Conservation (phyloP, 805 yeast species). For the Torulaspora maleeae region DNA sequence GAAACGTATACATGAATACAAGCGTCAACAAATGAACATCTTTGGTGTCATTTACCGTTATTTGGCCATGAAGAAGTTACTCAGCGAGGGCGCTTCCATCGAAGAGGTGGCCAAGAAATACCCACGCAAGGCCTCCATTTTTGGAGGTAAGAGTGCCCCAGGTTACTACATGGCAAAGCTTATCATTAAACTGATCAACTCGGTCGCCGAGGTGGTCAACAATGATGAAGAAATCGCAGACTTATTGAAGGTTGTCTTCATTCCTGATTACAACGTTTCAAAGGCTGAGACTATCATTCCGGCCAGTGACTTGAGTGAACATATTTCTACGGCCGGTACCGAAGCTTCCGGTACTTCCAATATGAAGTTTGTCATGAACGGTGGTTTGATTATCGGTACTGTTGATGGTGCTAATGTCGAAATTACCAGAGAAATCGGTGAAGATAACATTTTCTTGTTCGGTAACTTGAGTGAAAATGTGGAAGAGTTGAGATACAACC, state of each 20-base stretch:
- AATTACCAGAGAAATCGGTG: conserved; percentile 89
- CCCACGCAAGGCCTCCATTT: conserved; percentile 70
- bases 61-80: conserved; percentile 57
- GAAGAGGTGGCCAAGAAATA: conserved; percentile 56
- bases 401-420: conserved; percentile 97
- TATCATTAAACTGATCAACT: conserved; percentile 77
- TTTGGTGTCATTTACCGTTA: conserved; percentile 86
- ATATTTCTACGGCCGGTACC: conserved; percentile 95
- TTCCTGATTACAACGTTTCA: conserved; percentile 90
- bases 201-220: conserved; percentile 77
- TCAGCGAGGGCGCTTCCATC: conserved; percentile 42
- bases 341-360: conserved; percentile 95
- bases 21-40: conserved; percentile 89
- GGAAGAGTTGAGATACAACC: conserved; percentile 75
- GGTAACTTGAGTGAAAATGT: conserved; percentile 90
- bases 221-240: conserved; percentile 69
- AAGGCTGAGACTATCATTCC: conserved; percentile 90
- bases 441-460: conserved; percentile 85
- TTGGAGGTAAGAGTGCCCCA: conserved; percentile 98
- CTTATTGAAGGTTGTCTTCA: conserved; percentile 76
- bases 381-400: conserved; percentile 91
- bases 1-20: conserved; percentile 91
- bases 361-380: conserved; percentile 92
- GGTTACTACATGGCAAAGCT: conserved; percentile 94
- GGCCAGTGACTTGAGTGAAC: conserved; percentile 87